Percentiles rank a stretch among this genome's conserved stretches.
These are phyloP conservation scores for Psilocybe cubensis DNA, from an alignment of 768 basidiomycete species.

Conservation along the genomic window DNA sequence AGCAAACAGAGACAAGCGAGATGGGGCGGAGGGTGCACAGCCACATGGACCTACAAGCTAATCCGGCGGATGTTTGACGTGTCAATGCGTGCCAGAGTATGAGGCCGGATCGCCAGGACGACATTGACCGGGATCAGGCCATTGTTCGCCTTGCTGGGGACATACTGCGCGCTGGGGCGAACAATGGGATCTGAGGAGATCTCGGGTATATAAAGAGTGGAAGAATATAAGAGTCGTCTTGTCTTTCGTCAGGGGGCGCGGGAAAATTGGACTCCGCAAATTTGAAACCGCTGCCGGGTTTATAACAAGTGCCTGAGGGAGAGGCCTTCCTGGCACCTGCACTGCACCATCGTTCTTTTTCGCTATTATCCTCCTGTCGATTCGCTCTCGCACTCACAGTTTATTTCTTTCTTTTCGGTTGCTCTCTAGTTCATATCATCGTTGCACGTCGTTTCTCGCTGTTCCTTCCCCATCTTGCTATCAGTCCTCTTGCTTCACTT, in stretches of 20 bases:
- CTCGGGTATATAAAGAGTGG: neutral
- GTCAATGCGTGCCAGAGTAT: neutral
- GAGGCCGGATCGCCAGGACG: neutral
- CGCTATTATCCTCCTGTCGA: neutral
- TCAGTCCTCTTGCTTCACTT: slow-evolving; percentile 21
- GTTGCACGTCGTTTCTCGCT: slow-evolving; percentile 35
- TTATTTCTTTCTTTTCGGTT: slow-evolving; percentile 32
- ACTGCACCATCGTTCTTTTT: slow-evolving; percentile 17
- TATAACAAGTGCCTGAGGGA: slow-evolving; percentile 14
- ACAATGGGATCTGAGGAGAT: slow-evolving; percentile 8
- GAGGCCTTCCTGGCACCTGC: slow-evolving; percentile 20
- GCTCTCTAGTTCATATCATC: slow-evolving; percentile 42
- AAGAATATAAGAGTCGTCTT: slow-evolving; percentile 4
- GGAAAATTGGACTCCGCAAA: slow-evolving; percentile 42
- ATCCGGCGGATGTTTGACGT: neutral
- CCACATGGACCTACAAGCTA: slow-evolving; percentile 14
- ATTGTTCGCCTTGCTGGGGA: slow-evolving; percentile 31
- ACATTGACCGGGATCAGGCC: slow-evolving; percentile 10
- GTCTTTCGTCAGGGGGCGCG: slow-evolving; percentile 37
- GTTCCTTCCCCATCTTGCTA: slow-evolving; percentile 20
- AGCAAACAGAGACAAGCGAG: neutral
- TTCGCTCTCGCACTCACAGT: slow-evolving; percentile 13
- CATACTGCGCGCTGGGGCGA: neutral
- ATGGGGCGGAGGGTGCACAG: slow-evolving; percentile 4
- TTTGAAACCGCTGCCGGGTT: slow-evolving; percentile 31